Evolutionary conservation across 1,139 yeast genomes (phyloP).

Genomic region (Candida sojae): DNA sequence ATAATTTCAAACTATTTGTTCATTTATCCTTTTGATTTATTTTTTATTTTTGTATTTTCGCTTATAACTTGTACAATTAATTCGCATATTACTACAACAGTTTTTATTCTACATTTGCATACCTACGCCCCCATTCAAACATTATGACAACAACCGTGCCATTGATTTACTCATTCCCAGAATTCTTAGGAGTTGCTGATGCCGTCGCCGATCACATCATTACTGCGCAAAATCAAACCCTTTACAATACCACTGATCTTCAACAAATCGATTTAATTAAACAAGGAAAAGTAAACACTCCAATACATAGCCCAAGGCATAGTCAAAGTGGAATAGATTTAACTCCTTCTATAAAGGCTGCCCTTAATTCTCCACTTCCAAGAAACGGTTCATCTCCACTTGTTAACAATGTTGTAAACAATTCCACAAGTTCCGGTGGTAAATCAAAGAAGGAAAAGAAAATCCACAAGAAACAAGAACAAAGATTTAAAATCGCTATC

Average conservation of each 20-base stretch:
- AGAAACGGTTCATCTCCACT: slow-evolving; percentile 6
- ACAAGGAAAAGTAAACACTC: slow-evolving; percentile 18
- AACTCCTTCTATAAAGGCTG: slow-evolving; percentile 4
- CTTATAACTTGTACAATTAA: no score
- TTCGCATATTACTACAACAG: no score
- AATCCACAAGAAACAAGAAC: slow-evolving; percentile 50
- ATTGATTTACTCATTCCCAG: slow-evolving; percentile 86
- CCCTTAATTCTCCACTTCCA: slow-evolving; percentile 1
- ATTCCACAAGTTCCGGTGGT: slow-evolving; percentile 4
- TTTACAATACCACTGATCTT: slow-evolving; percentile 51
- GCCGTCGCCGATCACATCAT: slow-evolving; percentile 92
- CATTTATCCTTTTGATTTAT: no score
- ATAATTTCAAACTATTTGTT: no score
- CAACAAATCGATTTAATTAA: slow-evolving; percentile 33
- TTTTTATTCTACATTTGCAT: not conserved
- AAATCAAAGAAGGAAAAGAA: slow-evolving; percentile 33
- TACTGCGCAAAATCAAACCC: slow-evolving; percentile 72
- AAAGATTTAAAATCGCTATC: slow-evolving; percentile 84
- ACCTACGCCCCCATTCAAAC: not conserved
- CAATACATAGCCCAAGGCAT: slow-evolving; percentile 14
- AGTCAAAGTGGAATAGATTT: slow-evolving; percentile 12
- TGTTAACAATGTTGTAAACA: slow-evolving; percentile 9
- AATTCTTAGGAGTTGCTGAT: slow-evolving; percentile 85
- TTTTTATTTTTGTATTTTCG: no score
- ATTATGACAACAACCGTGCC: slow-evolving; percentile 91